Conservation (phyloP, 306 rosid genomes). For the Vigna nakashimae region DNA sequence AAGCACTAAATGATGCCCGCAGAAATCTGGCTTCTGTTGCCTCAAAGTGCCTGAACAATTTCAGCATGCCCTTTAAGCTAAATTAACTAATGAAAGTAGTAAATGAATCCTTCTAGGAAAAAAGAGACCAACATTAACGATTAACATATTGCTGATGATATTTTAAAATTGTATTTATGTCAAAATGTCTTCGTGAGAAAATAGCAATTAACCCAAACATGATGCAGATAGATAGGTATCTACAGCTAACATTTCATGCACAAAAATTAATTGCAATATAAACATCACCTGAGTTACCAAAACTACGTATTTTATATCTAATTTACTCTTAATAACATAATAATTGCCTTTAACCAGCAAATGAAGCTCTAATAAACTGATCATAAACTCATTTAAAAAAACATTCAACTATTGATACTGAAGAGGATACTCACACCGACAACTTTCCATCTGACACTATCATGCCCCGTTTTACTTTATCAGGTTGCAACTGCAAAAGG, state of each 20-base stretch:
- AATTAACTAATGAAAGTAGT: slow-evolving; percentile 1
- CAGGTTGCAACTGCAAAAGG: slow-evolving; percentile 76
- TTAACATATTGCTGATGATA: slow-evolving; percentile 9
- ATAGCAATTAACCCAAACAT: slow-evolving; percentile 29
- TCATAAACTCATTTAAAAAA: neutral
- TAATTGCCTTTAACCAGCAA: slow-evolving; percentile 7
- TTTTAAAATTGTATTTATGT: slow-evolving; percentile 7
- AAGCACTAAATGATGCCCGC: slow-evolving; percentile 86
- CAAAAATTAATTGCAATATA: slow-evolving; percentile 15
- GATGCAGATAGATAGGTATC: slow-evolving; percentile 8
- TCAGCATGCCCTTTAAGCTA: slow-evolving; percentile 2
- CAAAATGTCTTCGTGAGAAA: neutral
- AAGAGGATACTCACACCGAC: slow-evolving; percentile 60
- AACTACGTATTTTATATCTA: slow-evolving; percentile 1
- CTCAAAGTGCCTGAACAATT: slow-evolving; percentile 73
- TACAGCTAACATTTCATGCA: neutral
- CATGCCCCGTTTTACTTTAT: slow-evolving; percentile 83
- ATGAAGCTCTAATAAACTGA: slow-evolving; percentile 7
- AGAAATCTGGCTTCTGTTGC: slow-evolving; percentile 94
- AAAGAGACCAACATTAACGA: slow-evolving; percentile 7
- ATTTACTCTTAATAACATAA: neutral
- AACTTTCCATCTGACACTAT: slow-evolving; percentile 72
- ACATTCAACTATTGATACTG: slow-evolving; percentile 5
- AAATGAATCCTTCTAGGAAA: neutral
- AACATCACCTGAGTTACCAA: neutral